phyloP scores from a whole-genome alignment of 129 eudicot genomes.

The Erigeron canadensis region DNA sequence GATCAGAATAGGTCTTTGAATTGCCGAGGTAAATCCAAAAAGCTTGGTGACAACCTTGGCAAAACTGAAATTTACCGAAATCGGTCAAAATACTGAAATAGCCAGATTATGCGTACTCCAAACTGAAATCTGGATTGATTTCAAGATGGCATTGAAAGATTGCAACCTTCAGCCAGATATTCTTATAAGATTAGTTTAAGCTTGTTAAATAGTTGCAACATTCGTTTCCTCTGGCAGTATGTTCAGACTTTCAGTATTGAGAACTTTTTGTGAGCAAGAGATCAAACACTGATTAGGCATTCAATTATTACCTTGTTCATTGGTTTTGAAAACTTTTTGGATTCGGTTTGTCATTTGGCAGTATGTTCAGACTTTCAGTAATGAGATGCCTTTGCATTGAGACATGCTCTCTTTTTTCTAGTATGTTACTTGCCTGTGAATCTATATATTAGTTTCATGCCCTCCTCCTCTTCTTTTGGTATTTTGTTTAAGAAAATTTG shows the following conservation, averaged over 20 bases:
- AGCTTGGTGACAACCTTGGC: background rate
- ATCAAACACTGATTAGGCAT: background rate
- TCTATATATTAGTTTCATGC: background rate
- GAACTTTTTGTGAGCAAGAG: background rate
- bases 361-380: background rate
- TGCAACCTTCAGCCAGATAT: background rate
- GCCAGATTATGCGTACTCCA: background rate
- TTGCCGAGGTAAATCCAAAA: background rate
- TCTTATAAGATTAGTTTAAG: background rate
- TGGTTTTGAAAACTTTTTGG: background rate
- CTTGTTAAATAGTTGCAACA: background rate
- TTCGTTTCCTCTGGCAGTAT: background rate
- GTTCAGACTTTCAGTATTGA: too few relatives aligned
- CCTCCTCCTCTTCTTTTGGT: background rate
- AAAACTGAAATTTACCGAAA: too few relatives aligned
- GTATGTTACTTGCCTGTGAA: slow-evolving; percentile 6
- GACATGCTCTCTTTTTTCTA: background rate
- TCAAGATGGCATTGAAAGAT: background rate
- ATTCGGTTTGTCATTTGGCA: background rate
- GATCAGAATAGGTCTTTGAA: slow-evolving; percentile 6
- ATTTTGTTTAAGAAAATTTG: background rate
- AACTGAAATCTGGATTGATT: background rate
- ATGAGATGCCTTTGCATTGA: background rate
- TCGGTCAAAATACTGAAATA: background rate
- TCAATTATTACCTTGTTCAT: background rate